phyloP scores from a whole-genome alignment of 2,329 filamentous ascomycete genomes.

The Colletotrichum plurivorum region DNA sequence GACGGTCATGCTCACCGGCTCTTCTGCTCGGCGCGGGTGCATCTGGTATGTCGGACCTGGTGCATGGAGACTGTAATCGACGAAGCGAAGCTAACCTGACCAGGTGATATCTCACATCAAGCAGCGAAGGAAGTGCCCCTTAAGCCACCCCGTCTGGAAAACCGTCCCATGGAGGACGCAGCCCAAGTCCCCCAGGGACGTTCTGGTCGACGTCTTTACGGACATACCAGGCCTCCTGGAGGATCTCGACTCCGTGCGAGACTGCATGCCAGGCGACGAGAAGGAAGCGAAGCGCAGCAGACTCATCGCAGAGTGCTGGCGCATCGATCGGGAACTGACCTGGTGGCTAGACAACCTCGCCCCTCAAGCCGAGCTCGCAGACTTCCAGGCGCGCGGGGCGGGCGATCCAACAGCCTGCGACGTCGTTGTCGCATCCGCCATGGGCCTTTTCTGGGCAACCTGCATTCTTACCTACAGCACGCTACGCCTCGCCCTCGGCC shows the following conservation, averaged over 20 bases:
- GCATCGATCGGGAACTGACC: constrained; percentile 27
- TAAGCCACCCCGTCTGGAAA: constrained; percentile 50
- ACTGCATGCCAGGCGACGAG: constrained; percentile 20
- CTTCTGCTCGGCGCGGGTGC: constrained; percentile 43
- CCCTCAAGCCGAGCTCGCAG: constrained; percentile 20
- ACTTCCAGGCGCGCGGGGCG: constrained; percentile 11
- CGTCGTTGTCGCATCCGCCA: constrained; percentile 32
- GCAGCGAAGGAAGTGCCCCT: constrained; percentile 42
- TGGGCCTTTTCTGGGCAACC: constrained; percentile 33
- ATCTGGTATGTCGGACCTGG: constrained; percentile 38
- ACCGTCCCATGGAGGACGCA: constrained; percentile 49
- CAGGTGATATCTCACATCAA: constrained; percentile 39
- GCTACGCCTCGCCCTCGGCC: constrained; percentile 30
- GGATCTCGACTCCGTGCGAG: constrained; percentile 45
- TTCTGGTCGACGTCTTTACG: constrained; percentile 49
- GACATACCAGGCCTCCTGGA: constrained; percentile 48
- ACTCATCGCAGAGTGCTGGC: constrained; percentile 39
- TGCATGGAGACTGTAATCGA: neutral
- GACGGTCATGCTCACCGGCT: constrained; percentile 42
- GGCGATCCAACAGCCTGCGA: constrained; percentile 34
- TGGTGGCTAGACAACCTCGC: constrained; percentile 33
- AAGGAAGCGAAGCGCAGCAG: neutral
- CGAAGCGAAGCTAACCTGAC: neutral
- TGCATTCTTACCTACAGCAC: constrained; percentile 38
- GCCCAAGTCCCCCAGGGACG: constrained; percentile 49